phyloP scores from a whole-genome alignment of 73 alveolate genomes.

The Paramecium sexaurelia region DNA sequence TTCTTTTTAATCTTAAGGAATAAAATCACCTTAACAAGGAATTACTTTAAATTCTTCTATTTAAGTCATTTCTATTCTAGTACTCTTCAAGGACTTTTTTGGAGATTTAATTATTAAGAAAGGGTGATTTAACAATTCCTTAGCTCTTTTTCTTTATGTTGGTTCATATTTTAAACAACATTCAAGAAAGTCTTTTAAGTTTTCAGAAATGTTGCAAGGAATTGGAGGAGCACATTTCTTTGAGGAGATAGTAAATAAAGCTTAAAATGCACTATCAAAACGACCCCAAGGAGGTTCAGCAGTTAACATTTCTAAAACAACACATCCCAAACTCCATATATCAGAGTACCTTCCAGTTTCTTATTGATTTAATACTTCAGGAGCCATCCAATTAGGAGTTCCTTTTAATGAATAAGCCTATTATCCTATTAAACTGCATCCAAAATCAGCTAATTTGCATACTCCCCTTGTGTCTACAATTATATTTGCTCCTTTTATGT shows the following conservation, averaged over 20 bases:
- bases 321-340: conserved; percentile 71
- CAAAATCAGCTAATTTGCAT: conserved; percentile 75
- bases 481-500: conserved; percentile 71
- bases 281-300: conserved; percentile 68
- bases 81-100: neutral
- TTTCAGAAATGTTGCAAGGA: conserved; percentile 34
- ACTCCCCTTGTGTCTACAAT: conserved; percentile 67
- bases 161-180: conserved; percentile 52
- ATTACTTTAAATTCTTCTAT: neutral
- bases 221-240: conserved; percentile 38
- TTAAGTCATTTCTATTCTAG: neutral
- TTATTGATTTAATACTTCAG: conserved; percentile 70
- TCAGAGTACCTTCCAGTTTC: conserved; percentile 52
- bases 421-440: conserved; percentile 45
- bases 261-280: neutral
- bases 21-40: neutral
- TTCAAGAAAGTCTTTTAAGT: conserved; percentile 45
- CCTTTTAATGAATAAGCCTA: conserved; percentile 66
- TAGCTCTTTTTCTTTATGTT: conserved; percentile 56
- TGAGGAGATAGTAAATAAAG: neutral
- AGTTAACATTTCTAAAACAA: conserved; percentile 65
- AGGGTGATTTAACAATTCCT: conserved; percentile 30
- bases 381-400: conserved; percentile 91
- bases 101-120: neutral
- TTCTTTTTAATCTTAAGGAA: neutral